A percentile compares a stretch with the other conserved stretches of the same genome.
Evolutionary conservation across 129 eudicot genomes (phyloP).

Genomic region (Tanacetum coccineum): DNA sequence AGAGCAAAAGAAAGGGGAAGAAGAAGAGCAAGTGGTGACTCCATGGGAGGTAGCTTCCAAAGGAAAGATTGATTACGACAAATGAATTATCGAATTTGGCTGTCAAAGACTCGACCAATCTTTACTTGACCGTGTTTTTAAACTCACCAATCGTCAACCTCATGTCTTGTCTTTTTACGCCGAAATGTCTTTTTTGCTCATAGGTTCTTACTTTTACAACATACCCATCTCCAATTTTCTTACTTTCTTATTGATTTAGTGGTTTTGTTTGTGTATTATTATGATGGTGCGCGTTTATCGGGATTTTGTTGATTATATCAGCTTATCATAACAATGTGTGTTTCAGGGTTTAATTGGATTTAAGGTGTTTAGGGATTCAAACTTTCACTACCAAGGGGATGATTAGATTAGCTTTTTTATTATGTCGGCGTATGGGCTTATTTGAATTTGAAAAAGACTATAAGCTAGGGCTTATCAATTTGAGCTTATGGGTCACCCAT

Average conservation of each 20-base stretch:
- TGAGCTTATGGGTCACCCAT: no score
- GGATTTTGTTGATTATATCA: neutral
- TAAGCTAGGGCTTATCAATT: no score
- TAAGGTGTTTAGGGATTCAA: no score
- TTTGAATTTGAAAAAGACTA: no score
- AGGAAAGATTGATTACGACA: slow-evolving; percentile 86
- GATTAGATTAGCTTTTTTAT: no score
- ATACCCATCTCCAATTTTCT: slow-evolving; percentile 5
- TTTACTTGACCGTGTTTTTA: slow-evolving; percentile 53
- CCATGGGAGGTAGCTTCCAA: slow-evolving; percentile 82
- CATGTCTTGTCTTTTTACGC: slow-evolving; percentile 87
- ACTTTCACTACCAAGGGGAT: no score
- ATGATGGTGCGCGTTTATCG: neutral
- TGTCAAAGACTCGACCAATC: slow-evolving; percentile 78
- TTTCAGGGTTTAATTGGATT: no score
- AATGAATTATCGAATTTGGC: slow-evolving; percentile 78
- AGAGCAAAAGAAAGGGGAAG: slow-evolving; percentile 6
- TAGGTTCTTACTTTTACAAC: slow-evolving; percentile 30
- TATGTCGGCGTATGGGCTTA: no score
- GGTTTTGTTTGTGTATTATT: neutral
- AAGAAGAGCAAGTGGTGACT: slow-evolving; percentile 60
- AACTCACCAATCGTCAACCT: slow-evolving; percentile 67
- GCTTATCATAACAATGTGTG: no score
- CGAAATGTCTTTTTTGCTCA: slow-evolving; percentile 97
- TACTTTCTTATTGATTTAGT: neutral